Evolutionary conservation across 2,329 filamentous ascomycete species (phyloP).

Genomic region (Trichothecium sympodiale): DNA sequence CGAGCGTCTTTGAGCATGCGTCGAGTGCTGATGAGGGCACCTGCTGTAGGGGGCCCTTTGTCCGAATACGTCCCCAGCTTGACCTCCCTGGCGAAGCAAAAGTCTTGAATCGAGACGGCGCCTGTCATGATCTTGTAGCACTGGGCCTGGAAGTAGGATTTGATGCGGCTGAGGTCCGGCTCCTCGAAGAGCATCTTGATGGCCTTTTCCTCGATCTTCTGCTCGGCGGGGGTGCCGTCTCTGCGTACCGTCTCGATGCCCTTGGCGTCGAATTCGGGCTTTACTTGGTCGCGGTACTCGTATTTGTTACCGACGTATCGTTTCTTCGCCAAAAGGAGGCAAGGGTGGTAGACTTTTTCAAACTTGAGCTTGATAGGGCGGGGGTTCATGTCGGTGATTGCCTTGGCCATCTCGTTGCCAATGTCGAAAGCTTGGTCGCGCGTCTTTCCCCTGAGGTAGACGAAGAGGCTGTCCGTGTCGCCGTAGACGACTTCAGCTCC

Average conservation of each 20-base stretch:
- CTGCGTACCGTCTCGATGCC: conserved; percentile 95
- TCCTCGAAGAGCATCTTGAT: conserved; percentile 85
- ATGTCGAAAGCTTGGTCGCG: conserved; percentile 84
- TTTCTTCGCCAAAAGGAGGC: conserved; percentile 89
- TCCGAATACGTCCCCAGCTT: conserved; percentile 76
- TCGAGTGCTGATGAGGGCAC: conserved; percentile 77
- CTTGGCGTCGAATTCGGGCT: conserved; percentile 92
- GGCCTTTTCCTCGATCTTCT: conserved; percentile 91
- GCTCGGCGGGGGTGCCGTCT: conserved; percentile 88
- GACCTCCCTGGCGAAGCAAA: conserved; percentile 90
- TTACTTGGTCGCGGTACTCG: conserved; percentile 61
- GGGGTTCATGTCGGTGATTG: conserved; percentile 82
- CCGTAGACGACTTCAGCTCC: conserved; percentile 95
- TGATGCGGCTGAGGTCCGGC: conserved; percentile 78
- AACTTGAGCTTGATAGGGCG: conserved; percentile 92
- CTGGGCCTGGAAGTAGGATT: conserved; percentile 79
- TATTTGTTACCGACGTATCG: conserved; percentile 98
- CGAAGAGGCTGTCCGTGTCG: conserved; percentile 91
- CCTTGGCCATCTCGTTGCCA: conserved; percentile 81
- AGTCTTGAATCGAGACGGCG: conserved; percentile 82
- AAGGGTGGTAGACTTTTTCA: conserved; percentile 96
- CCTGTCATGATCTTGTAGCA: conserved; percentile 89
- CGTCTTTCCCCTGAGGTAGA: conserved; percentile 79
- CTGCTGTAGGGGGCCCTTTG: conserved; percentile 68
- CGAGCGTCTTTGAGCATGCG: conserved; percentile 80